Evolutionary conservation across 2,329 filamentous ascomycete species (phyloP), one percentile per base, ranked within the genome.

Genomic region (Trichoderma guizhouense): DNA sequence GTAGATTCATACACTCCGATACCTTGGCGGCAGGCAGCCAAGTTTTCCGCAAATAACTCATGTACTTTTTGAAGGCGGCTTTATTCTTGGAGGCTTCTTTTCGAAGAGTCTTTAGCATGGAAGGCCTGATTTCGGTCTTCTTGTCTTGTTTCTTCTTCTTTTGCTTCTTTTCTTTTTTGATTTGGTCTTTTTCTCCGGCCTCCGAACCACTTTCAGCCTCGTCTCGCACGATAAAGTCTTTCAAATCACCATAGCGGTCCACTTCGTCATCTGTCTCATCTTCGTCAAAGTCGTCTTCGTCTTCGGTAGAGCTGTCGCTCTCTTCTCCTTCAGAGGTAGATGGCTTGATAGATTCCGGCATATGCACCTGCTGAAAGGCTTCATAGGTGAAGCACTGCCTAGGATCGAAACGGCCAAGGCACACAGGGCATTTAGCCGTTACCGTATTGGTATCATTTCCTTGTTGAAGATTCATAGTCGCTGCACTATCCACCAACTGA

Each of bases 1-100:
- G 83, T 70, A 97, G 92, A 66, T 89, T 88, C 75, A 96, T 85
- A 18, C 97, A 85, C 9, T 92, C 91, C 73, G 94, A 90, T 5
- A 95, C 93, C 82, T 98, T 97, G 76, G 92, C 93, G 77, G 92
- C 94, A 72, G 90, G 90, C 71, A 91, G 82, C 88, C 90, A 97
- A 32, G 89, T 86, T 78, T 91, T 89, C 28, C 86, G 86, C 7
- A 96, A 84, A 66, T 90, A 91, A 39, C 83, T 84, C 76, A 94
- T 86, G 80, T 96, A 97, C 74, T 87, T 88, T 73, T 85, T 86
- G 76, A 91, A 92, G 3, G 91, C 89, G 14, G 85, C 86, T 32
- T 85, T 86, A 80, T 89, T 95, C 73, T 87, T 89, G 63, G 84
- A 83, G 0, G 89, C 90, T 30, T 92, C 87, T 71, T 89, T 88